Base-by-base conservation (phyloP, 2,329 filamentous ascomycete species). In the Cucurbitaria berberidis region DNA sequence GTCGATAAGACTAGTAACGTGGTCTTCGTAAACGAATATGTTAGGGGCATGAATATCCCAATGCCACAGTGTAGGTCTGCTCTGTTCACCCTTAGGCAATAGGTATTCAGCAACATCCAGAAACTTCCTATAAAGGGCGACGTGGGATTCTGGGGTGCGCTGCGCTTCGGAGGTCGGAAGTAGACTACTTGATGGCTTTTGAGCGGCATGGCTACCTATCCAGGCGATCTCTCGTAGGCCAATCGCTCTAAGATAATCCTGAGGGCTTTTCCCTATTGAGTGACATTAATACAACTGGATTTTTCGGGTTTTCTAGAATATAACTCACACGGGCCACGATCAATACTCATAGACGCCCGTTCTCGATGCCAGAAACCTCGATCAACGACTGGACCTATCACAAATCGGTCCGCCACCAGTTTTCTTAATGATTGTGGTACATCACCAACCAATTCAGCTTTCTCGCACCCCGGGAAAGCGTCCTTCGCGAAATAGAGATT, bases 1-100 rank as follows among this genome's bases (percentile, higher is more conserved):
- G 59, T 80, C 75, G 45, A 80, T 78, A 5, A 80, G 45, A 45
- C 71, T 67, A 7, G 73, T 72, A 32, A 80, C 71, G 38, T 57
- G 60, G 34, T 62, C 60, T 21, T 68, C 55, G n/a, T 74, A 29
- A 24, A 78, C 67, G 53, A 78, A 78, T 21, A 79, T 60, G 51
- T 78, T 80, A 2, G 62, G 60, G 15, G 70, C 53, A 56, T 74
- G 72, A 22, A 79, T 59, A 61, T 78, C 75, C 27, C 57, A 63
- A 63, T 80, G 75, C 73, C 70, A 78, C 30, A 80, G 51, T n/a
- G 67, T 67, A 15, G 75, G 59, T 32, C 55, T 53, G 5, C 67
- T 66, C 9, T 44, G 45, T 29, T 58, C 55, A 15, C 48, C 48
- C 44, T 54, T 53, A 8, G 57, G 59, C 3, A 76, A 59, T 30